Evolutionary conservation across 1,284 basidiomycete genomes (phyloP).

Genomic region (Ustilago lituana): DNA sequence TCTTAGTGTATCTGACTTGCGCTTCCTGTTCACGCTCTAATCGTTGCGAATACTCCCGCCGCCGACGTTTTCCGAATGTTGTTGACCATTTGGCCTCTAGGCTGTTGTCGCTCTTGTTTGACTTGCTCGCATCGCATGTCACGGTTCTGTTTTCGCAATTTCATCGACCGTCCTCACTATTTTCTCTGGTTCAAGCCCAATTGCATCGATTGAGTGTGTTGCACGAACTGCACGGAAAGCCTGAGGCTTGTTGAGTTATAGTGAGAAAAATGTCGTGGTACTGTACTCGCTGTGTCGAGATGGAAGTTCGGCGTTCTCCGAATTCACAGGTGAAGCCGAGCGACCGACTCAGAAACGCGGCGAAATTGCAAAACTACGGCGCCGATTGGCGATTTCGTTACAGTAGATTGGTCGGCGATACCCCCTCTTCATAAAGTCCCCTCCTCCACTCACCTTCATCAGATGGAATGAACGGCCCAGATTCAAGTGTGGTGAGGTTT

Average conservation of each 20-base stretch:
- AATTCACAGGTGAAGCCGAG: too few relatives aligned
- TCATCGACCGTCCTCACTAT: background rate
- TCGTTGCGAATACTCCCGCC: background rate
- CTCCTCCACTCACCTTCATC: too few relatives aligned
- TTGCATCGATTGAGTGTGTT: too few relatives aligned
- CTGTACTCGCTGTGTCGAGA: background rate
- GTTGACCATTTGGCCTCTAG: too few relatives aligned
- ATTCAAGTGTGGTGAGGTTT: too few relatives aligned
- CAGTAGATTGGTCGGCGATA: background rate
- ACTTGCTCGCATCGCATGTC: constrained; percentile 13
- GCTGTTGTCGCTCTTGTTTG: background rate
- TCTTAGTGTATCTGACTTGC: constrained; percentile 62
- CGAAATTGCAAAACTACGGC: constrained; percentile 12
- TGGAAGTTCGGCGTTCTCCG: constrained; percentile 24
- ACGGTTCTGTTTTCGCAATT: constrained; percentile 10
- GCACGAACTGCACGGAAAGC: too few relatives aligned
- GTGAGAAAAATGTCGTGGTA: too few relatives aligned
- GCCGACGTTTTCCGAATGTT: background rate
- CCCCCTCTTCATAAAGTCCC: constrained; percentile 1
- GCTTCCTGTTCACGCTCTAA: constrained; percentile 63
- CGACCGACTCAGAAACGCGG: too few relatives aligned
- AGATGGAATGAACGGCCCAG: too few relatives aligned
- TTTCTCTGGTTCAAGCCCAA: background rate
- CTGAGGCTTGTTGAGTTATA: too few relatives aligned
- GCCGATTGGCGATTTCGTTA: constrained; percentile 12